Percentiles rank a stretch among this genome's conserved stretches.
Conservation (phyloP, 169 alveolate species). For the Cryptosporidium parvum region DNA sequence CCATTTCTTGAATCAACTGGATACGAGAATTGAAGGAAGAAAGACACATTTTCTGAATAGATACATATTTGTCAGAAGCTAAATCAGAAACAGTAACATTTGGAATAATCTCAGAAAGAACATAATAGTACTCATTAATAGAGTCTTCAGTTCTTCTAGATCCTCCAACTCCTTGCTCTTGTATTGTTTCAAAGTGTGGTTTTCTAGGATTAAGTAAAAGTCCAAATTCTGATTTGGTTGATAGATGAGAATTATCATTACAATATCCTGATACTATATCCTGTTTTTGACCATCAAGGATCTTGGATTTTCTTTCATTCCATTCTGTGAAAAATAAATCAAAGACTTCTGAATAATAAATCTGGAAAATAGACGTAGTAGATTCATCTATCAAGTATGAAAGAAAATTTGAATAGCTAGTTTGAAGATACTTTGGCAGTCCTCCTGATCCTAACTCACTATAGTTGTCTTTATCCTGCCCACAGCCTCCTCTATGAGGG, state of each 20-base stretch:
- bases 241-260: background rate
- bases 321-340: slow-evolving; percentile 56
- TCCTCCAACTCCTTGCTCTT: background rate
- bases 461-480: slow-evolving; percentile 6
- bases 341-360: slow-evolving; percentile 56
- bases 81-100: slow-evolving; percentile 30
- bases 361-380: slow-evolving; percentile 38
- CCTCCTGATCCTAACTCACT: slow-evolving; percentile 24
- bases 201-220: background rate
- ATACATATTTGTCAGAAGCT: slow-evolving; percentile 31
- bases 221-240: background rate
- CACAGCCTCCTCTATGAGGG: slow-evolving; percentile 41
- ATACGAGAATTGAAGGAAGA: slow-evolving; percentile 52
- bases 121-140: slow-evolving; percentile 21
- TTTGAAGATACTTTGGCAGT: slow-evolving; percentile 50
- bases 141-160: slow-evolving; percentile 21
- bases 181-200: background rate
- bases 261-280: slow-evolving; percentile 15
- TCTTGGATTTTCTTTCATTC: slow-evolving; percentile 43
- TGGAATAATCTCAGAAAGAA: slow-evolving; percentile 41
- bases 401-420: slow-evolving; percentile 53
- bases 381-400: slow-evolving; percentile 65
- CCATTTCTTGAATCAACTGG: slow-evolving; percentile 34
- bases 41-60: slow-evolving; percentile 48
- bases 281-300: slow-evolving; percentile 22